Evolutionary conservation across 1,139 yeast species (phyloP).

Genomic region (Candida sanyaensis): DNA sequence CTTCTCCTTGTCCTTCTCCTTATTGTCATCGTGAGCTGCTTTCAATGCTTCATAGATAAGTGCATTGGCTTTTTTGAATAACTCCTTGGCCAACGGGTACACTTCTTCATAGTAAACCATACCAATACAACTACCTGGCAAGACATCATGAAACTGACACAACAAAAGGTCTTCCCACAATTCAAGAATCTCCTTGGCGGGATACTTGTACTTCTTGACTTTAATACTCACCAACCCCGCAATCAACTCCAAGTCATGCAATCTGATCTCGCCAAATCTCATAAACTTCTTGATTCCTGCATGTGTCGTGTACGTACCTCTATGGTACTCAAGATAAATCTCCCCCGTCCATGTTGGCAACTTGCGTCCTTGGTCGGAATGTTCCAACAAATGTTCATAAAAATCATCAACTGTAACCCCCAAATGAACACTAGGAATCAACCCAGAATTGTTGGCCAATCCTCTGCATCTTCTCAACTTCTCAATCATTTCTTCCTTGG

Average conservation of each 20-base stretch:
- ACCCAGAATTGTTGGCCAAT: constrained; percentile 77
- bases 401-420: constrained; percentile 81
- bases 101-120: constrained; percentile 93
- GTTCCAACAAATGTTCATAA: constrained; percentile 63
- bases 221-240: constrained; percentile 74
- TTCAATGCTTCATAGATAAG: constrained; percentile 55
- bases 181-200: constrained; percentile 61
- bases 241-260: constrained; percentile 83
- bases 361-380: constrained; percentile 63
- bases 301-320: constrained; percentile 96
- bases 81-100: constrained; percentile 69
- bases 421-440: constrained; percentile 74
- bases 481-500: constrained; percentile 89
- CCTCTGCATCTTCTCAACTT: constrained; percentile 91
- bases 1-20: no score
- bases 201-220: constrained; percentile 61
- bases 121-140: constrained; percentile 95
- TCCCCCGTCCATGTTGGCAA: constrained; percentile 94
- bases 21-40: constrained; percentile 11
- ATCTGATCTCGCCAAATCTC: constrained; percentile 72
- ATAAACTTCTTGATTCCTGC: constrained; percentile 81
- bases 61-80: constrained; percentile 52
- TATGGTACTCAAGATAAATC: constrained; percentile 86
- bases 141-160: constrained; percentile 95
- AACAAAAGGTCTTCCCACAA: constrained; percentile 88